Evolutionary conservation across 176 grass and related monocot species (phyloP).

Genomic region (Tillandsia fasciculata): DNA sequence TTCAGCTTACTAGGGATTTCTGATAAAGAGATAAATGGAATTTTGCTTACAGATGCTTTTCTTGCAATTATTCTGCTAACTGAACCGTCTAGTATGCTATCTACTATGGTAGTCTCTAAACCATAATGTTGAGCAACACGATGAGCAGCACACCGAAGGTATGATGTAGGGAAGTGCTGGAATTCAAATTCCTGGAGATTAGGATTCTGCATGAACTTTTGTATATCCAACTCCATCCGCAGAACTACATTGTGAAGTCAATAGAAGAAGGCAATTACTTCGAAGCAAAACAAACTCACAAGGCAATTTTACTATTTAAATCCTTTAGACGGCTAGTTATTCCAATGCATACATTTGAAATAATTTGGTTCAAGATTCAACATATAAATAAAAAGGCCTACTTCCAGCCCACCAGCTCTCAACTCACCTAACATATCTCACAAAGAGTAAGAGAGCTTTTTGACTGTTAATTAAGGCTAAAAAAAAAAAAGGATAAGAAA

Average conservation of each 20-base stretch:
- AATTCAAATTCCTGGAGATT: constrained; percentile 90
- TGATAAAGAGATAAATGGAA: constrained; percentile 56
- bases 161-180: constrained; percentile 80
- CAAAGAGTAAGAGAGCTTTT: no score
- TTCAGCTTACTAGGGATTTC: constrained; percentile 54
- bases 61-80: constrained; percentile 74
- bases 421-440: no score
- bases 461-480: no score
- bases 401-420: no score
- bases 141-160: constrained; percentile 94
- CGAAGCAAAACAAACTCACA: not conserved
- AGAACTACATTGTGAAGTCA: constrained; percentile 47
- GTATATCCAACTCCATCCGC: constrained; percentile 89
- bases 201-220: constrained; percentile 84
- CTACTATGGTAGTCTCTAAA: constrained; percentile 68
- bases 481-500: no score
- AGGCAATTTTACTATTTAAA: not conserved
- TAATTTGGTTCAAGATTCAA: not conserved
- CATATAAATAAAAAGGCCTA: no score
- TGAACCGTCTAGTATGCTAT: constrained; percentile 57
- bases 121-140: constrained; percentile 98
- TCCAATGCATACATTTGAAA: not conserved
- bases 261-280: not conserved
- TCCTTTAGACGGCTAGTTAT: not conserved
- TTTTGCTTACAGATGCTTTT: constrained; percentile 81